Percentiles rank a stretch among this genome's conserved stretches.
phyloP scores from a whole-genome alignment of 83 land plant species.

The Thuja plicata region DNA sequence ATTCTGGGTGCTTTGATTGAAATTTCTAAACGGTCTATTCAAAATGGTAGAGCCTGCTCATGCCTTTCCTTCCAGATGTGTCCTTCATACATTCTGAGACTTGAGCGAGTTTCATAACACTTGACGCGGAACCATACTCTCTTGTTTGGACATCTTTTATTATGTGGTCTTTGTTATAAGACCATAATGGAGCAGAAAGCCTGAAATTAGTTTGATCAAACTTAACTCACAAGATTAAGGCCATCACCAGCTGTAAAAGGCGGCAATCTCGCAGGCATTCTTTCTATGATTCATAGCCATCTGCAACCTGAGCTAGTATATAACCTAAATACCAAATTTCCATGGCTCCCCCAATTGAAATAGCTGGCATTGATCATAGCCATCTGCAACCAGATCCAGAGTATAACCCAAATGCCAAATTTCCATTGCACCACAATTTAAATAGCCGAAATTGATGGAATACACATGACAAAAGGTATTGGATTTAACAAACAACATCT shows the following conservation, averaged over 20 bases:
- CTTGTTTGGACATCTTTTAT: not conserved
- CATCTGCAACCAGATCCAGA: not conserved
- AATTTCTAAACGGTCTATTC: not conserved
- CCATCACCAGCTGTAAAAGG: not conserved
- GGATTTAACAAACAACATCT: not conserved
- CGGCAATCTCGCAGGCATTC: not conserved
- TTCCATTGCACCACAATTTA: not conserved
- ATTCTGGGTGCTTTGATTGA: not conserved
- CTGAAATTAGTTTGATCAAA: not conserved
- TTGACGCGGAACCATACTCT: not conserved
- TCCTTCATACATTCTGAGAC: not conserved
- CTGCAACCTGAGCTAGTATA: not conserved
- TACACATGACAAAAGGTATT: not conserved
- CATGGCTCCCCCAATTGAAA: not conserved
- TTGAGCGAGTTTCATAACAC: not conserved
- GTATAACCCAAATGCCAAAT: not conserved
- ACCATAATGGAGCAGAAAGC: not conserved
- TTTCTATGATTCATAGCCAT: not conserved
- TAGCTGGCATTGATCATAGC: not conserved
- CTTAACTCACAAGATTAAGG: not conserved
- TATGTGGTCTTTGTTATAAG: not conserved
- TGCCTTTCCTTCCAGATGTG: constrained; percentile 1
- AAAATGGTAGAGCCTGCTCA: not conserved
- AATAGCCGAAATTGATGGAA: not conserved
- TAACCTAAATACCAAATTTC: not conserved